These are phyloP conservation scores for Theileria equi DNA, from an alignment of 169 alveolate genomes.

Conservation along the genomic window DNA sequence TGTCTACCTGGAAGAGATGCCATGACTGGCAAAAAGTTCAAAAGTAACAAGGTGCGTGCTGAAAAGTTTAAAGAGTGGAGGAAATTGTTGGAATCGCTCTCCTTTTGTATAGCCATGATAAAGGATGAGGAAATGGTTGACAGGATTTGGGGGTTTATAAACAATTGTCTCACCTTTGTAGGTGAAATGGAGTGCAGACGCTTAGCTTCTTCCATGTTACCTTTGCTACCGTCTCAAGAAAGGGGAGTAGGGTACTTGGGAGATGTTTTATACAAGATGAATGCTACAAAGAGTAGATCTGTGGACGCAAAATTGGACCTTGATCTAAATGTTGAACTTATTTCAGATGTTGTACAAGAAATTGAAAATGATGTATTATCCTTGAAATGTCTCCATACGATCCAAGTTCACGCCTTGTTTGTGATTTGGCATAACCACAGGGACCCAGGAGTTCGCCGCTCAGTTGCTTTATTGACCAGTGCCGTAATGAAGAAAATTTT, in stretches of 20 bases:
- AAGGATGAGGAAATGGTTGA: constrained; percentile 1
- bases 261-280: constrained; percentile 17
- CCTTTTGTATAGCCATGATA: not conserved
- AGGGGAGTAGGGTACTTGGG: constrained; percentile 3
- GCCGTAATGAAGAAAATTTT: constrained; percentile 28
- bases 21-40: not conserved
- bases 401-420: constrained; percentile 33
- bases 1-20: constrained; percentile 6
- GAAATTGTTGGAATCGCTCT: not conserved
- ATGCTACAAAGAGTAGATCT: not conserved
- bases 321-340: constrained; percentile 32
- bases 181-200: constrained; percentile 25
- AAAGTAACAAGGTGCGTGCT: not conserved
- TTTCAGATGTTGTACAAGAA: constrained; percentile 7
- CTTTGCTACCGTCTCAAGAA: constrained; percentile 21
- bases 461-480: constrained; percentile 20
- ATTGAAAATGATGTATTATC: not conserved
- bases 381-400: constrained; percentile 14
- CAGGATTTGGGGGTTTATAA: constrained; percentile 35
- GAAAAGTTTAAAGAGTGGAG: not conserved
- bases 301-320: constrained; percentile 41
- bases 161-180: constrained; percentile 18
- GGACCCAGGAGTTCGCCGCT: constrained; percentile 49
- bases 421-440: constrained; percentile 17
- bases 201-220: not conserved